Evolutionary conservation across 495 filamentous ascomycete species (phyloP).

Genomic region (Xylaria bambusicola): DNA sequence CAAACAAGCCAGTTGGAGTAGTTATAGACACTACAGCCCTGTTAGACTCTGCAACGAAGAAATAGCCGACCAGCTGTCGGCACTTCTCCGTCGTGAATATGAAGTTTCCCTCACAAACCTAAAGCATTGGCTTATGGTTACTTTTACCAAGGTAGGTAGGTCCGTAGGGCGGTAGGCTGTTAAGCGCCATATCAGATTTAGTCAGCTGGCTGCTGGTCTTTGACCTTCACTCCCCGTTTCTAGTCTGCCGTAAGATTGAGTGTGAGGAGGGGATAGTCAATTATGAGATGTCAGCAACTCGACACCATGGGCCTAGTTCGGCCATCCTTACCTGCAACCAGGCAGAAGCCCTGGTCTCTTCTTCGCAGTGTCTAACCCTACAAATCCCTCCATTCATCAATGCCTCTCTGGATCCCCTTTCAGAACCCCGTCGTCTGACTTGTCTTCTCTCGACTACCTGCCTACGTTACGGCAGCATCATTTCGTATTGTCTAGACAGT

Average conservation of each 20-base stretch:
- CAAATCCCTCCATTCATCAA: not conserved
- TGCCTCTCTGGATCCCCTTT: not conserved
- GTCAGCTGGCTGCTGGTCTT: conserved; percentile 1
- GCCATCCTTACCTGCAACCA: not conserved
- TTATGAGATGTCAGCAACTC: conserved; percentile 4
- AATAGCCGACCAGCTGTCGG: too few relatives aligned
- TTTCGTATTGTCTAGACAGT: not conserved
- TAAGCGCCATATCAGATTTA: not conserved
- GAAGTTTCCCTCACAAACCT: not conserved
- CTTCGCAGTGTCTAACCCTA: conserved; percentile 7
- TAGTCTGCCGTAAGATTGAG: conserved; percentile 10
- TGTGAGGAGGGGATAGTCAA: not conserved
- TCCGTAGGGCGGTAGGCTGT: too few relatives aligned
- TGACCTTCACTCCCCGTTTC: not conserved
- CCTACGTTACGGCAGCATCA: not conserved
- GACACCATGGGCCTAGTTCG: conserved; percentile 1
- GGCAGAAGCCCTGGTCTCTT: not conserved
- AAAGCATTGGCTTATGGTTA: not conserved
- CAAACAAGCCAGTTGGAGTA: too few relatives aligned
- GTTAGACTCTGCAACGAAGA: too few relatives aligned
- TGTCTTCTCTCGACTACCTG: not conserved
- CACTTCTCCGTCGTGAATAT: too few relatives aligned
- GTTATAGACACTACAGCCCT: too few relatives aligned
- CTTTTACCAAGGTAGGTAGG: too few relatives aligned
- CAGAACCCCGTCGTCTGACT: not conserved